Conservation (phyloP, 495 filamentous ascomycete species). For the Aspergillus kassunensis region DNA sequence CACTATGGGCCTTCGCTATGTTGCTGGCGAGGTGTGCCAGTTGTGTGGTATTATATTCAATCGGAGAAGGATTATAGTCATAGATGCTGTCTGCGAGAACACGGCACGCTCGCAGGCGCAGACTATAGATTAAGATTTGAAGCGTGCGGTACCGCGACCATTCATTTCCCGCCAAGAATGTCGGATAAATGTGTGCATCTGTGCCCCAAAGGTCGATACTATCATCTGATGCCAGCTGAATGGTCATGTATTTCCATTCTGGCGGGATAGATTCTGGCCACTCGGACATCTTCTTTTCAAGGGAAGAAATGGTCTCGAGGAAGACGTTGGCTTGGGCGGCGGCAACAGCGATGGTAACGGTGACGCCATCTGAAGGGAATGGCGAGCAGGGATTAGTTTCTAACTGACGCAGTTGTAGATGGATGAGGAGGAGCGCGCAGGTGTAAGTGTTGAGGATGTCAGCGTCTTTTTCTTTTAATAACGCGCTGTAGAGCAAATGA, state of each 20-base stretch:
- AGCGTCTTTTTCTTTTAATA: neutral
- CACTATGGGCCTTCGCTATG: neutral
- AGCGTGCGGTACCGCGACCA: conserved; percentile 8
- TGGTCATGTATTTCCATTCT: conserved; percentile 2
- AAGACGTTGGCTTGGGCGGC: neutral
- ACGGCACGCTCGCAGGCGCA: conserved; percentile 2
- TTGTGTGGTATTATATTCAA: neutral
- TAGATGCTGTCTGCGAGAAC: neutral
- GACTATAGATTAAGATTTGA: neutral
- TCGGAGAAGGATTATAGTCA: neutral
- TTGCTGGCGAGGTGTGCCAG: neutral
- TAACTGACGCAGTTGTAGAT: neutral
- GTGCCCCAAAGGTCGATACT: neutral
- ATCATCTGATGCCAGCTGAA: neutral
- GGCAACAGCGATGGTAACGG: neutral
- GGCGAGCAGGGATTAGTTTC: neutral
- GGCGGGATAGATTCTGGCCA: neutral
- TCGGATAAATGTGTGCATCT: conserved; percentile 2
- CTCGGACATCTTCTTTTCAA: neutral
- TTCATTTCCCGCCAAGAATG: conserved; percentile 2
- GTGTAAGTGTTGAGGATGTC: conserved; percentile 1
- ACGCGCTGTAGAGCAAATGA: neutral
- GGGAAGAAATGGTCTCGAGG: neutral
- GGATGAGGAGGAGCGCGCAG: conserved; percentile 3
- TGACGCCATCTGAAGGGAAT: neutral